Conservation (phyloP, 148 eudicot species). For the Chenopodium berlandieri region DNA sequence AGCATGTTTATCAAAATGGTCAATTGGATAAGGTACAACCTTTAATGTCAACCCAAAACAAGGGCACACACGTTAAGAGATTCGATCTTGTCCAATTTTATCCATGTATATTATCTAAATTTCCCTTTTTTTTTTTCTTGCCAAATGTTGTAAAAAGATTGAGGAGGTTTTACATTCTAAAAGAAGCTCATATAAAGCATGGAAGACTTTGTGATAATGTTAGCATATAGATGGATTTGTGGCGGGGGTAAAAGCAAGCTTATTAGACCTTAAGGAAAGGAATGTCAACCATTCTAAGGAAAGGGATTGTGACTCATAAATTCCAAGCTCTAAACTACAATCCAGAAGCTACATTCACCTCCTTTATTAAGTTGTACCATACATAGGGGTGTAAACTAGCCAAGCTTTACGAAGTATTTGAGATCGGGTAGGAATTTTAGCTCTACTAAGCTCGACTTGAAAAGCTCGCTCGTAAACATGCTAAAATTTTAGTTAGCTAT, state of each 20-base stretch:
- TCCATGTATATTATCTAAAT: background rate
- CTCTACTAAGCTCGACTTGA: too few relatives aligned
- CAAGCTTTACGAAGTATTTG: fast-evolving
- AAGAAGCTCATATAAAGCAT: background rate
- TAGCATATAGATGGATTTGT: background rate
- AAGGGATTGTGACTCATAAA: background rate
- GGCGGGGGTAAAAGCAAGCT: background rate
- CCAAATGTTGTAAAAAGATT: conserved; percentile 17
- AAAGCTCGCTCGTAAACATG: too few relatives aligned
- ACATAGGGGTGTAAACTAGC: too few relatives aligned
- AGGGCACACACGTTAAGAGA: conserved; percentile 14
- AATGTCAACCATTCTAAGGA: background rate
- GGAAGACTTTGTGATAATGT: background rate
- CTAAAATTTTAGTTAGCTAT: too few relatives aligned
- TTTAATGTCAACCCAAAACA: conserved; percentile 17
- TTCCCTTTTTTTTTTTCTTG: background rate
- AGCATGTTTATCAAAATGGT: conserved; percentile 26
- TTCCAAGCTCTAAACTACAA: background rate
- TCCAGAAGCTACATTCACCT: background rate
- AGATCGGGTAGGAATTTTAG: too few relatives aligned
- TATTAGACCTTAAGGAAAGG: background rate
- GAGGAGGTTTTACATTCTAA: background rate
- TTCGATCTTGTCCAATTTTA: conserved; percentile 1
- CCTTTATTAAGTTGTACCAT: background rate
- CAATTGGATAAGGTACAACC: background rate